Percentiles rank a stretch among this genome's conserved stretches.
Conservation (phyloP, 306 rosid species). For the Alnus rubra region DNA sequence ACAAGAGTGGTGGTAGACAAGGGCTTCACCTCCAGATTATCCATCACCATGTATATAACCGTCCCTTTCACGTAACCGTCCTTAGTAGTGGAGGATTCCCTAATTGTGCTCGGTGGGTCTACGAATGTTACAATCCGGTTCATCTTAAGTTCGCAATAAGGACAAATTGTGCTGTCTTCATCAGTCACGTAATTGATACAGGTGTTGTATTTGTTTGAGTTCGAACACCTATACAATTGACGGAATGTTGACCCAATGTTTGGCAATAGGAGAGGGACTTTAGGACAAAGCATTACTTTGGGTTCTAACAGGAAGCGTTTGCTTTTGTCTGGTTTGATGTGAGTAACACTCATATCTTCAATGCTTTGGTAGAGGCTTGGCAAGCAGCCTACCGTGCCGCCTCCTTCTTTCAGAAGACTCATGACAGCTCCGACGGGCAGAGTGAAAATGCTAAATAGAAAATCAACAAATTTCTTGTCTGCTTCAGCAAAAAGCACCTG, state of each 20-base stretch:
- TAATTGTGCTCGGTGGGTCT: not conserved
- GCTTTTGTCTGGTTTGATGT: no score
- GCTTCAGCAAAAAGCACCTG: constrained; percentile 21
- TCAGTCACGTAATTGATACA: not conserved
- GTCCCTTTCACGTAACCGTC: constrained; percentile 29
- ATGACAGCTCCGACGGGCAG: constrained; percentile 15
- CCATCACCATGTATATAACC: constrained; percentile 41
- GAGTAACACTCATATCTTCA: no score
- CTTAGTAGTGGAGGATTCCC: not conserved
- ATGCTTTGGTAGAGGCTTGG: not conserved
- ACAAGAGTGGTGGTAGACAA: constrained; percentile 14
- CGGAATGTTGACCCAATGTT: no score
- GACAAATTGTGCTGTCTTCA: not conserved
- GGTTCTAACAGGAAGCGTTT: no score
- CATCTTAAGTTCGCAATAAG: accelerated
- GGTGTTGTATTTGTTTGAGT: not conserved
- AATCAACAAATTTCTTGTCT: constrained; percentile 15
- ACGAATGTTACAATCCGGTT: not conserved
- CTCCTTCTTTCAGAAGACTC: not conserved
- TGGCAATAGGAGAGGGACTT: no score
- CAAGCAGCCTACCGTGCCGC: constrained; percentile 1
- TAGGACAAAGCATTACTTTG: no score
- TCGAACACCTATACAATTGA: not conserved
- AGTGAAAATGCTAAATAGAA: constrained; percentile 19
- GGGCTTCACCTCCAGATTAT: constrained; percentile 38